These are phyloP conservation scores for Fusarium nematophilum DNA, from an alignment of 2,329 filamentous ascomycete species.

Conservation along the genomic window DNA sequence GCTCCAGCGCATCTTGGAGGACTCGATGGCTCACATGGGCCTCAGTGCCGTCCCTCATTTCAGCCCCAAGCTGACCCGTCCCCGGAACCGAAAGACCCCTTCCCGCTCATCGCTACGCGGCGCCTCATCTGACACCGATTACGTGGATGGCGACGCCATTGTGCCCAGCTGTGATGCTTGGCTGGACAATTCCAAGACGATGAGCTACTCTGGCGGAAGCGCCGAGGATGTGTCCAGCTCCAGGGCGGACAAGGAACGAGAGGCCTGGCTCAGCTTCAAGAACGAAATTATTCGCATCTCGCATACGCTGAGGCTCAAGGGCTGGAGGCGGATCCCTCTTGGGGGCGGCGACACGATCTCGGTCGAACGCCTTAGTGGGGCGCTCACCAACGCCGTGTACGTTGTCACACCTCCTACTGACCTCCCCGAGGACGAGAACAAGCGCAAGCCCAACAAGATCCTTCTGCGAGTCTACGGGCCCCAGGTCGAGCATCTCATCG, in stretches of 20 bases:
- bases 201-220: slow-evolving; percentile 73
- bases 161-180: slow-evolving; percentile 87
- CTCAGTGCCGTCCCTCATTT: slow-evolving; percentile 59
- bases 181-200: slow-evolving; percentile 90
- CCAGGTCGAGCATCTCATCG: slow-evolving; percentile 94
- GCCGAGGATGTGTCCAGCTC: slow-evolving; percentile 56
- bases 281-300: slow-evolving; percentile 89
- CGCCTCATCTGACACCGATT: slow-evolving; percentile 86
- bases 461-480: slow-evolving; percentile 93
- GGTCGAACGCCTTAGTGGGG: slow-evolving; percentile 85
- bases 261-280: slow-evolving; percentile 89
- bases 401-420: slow-evolving; percentile 85
- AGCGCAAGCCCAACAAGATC: slow-evolving; percentile 71
- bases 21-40: slow-evolving; percentile 68
- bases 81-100: slow-evolving; percentile 50
- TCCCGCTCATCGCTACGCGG: slow-evolving; percentile 55
- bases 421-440: slow-evolving; percentile 56
- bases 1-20: slow-evolving; percentile 82
- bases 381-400: slow-evolving; percentile 96
- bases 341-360: slow-evolving; percentile 75
- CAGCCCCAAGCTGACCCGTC: slow-evolving; percentile 55
- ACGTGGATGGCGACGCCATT: slow-evolving; percentile 80
- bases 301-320: slow-evolving; percentile 89
- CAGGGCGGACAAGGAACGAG: slow-evolving; percentile 72
- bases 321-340: slow-evolving; percentile 86